Conservation (phyloP, 805 yeast genomes). For the Wickerhamiella dianesei region DNA sequence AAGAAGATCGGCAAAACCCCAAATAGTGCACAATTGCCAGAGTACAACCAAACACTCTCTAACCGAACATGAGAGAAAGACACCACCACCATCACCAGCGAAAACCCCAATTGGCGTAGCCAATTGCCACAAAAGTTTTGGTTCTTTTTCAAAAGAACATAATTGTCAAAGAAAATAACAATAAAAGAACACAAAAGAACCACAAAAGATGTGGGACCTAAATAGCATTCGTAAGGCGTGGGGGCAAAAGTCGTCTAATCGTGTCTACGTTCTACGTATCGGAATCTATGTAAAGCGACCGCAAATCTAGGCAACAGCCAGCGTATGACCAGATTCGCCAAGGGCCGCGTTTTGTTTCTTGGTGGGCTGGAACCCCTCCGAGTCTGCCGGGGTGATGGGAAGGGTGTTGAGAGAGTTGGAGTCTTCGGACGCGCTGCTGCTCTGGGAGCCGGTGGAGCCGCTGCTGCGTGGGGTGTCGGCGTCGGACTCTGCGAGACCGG, state of each 20-base stretch:
- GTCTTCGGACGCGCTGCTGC: neutral
- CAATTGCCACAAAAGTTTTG: too few relatives aligned
- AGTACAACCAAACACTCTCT: too few relatives aligned
- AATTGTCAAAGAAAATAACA: neutral
- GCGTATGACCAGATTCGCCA: neutral
- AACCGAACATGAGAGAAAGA: too few relatives aligned
- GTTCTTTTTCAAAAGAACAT: neutral
- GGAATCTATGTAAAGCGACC: neutral
- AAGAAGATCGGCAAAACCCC: too few relatives aligned
- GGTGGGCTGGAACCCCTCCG: neutral
- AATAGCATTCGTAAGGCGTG: too few relatives aligned
- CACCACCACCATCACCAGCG: too few relatives aligned
- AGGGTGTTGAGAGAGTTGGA: neutral
- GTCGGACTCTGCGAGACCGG: neutral
- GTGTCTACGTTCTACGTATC: neutral
- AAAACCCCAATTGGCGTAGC: too few relatives aligned
- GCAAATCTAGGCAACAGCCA: neutral
- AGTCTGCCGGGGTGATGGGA: neutral
- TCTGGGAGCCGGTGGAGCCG: neutral
- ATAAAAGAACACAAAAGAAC: neutral
- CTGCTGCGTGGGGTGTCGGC: neutral
- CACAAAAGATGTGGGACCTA: neutral
- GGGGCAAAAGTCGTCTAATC: too few relatives aligned
- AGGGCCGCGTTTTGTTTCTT: neutral
- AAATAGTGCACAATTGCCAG: too few relatives aligned